Conservation (phyloP, 1,284 basidiomycete genomes). For the Ceratorhiza oryzae-sativae region DNA sequence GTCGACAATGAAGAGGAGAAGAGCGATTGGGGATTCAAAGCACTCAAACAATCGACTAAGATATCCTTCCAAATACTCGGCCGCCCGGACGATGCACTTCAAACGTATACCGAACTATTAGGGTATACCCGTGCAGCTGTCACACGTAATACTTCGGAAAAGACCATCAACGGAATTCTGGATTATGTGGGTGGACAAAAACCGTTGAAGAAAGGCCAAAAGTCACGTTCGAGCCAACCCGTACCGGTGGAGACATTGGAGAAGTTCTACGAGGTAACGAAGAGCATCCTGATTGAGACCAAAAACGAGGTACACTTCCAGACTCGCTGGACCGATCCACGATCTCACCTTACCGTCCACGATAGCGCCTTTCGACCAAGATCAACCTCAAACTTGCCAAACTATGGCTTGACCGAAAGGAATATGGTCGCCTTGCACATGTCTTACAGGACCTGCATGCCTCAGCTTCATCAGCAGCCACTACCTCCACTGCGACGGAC, state of each 20-base stretch:
- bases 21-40: slow-evolving; percentile 99
- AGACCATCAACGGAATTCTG: slow-evolving; percentile 97
- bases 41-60: slow-evolving; percentile 97
- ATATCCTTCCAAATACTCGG: slow-evolving; percentile 83
- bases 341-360: neutral
- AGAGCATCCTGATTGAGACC: slow-evolving; percentile 86
- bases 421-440: slow-evolving; percentile 83
- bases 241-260: slow-evolving; percentile 90
- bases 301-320: slow-evolving; percentile 84
- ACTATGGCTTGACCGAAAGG: slow-evolving; percentile 94
- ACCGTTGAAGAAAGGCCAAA: slow-evolving; percentile 50
- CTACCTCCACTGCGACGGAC: slow-evolving; percentile 53
- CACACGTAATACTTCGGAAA: slow-evolving; percentile 92
- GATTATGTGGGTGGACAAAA: slow-evolving; percentile 95
- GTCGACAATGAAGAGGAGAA: slow-evolving; percentile 76
- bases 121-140: slow-evolving; percentile 93
- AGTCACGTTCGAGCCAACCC: slow-evolving; percentile 49
- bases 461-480: slow-evolving; percentile 57
- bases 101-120: slow-evolving; percentile 84
- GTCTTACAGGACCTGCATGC: slow-evolving; percentile 78
- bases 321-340: neutral
- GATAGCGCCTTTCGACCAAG: slow-evolving; percentile 88
- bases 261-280: slow-evolving; percentile 94
- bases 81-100: slow-evolving; percentile 82
- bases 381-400: slow-evolving; percentile 98